Evolutionary conservation across 2,329 filamentous ascomycete species (phyloP), one percentile per base, ranked within the genome.

Genomic region (Penicillium palitans): DNA sequence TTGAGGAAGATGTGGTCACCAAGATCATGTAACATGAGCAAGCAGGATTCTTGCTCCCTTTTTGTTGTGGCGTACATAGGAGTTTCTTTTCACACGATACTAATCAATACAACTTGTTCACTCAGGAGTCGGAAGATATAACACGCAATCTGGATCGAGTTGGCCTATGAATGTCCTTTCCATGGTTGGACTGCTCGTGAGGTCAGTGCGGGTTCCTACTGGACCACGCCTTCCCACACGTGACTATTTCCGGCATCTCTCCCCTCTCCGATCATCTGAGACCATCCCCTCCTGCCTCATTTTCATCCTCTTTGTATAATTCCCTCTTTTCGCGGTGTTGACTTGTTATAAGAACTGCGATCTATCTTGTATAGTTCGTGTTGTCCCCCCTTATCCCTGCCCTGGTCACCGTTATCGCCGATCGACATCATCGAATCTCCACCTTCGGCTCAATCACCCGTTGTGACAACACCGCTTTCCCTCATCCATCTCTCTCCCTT

Each of bases 1-100:
- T 91, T 79, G 90, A 93, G 82, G 90, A 93, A 81, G 90, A 93
- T 70, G 78, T 81, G 80, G 87, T 93, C 76, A 92, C 90, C 70
- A 93, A 90, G 80, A 90, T 96, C 80, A 92, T 93, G 89, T 93
- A 88, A 77, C 68, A 61, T 59, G 58, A 61, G 59, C 60, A 60
- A 62, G 61, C 62, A 56, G 66, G 63, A 52, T 62, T 66, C 60
- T 61, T 66, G 55, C 63, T 35, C 4, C 4, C 13, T 31, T 24
- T 15, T 7, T 19, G 46, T 35, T 25, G 10, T 15, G 52, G 52
- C 65, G 61, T 72, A 68, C 62, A 71, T 72, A 70, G 69, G 69
- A 66, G 68, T 69, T 68, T 56, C 60, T 69, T 68, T 56, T 61
- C 40, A 42, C 27, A 31, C 25, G 12, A 65, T 67, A 71, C 69